phyloP scores from a whole-genome alignment of 2,329 filamentous ascomycete species.

The Colletotrichum orchidophilum region DNA sequence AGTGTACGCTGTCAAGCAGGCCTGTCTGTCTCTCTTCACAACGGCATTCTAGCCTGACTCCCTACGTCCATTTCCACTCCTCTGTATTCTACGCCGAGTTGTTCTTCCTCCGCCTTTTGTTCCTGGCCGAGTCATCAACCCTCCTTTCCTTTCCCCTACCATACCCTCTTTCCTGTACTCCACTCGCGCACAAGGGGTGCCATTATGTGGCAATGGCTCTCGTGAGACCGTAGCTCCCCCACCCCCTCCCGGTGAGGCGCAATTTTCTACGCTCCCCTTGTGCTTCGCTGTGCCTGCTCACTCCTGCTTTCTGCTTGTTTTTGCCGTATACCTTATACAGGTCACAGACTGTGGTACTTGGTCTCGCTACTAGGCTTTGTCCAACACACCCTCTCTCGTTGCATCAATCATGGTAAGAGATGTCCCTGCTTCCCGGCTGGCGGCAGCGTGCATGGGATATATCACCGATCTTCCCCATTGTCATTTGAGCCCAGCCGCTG shows the following conservation, averaged over 20 bases:
- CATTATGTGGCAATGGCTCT: slow-evolving; percentile 44
- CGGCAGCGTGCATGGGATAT: slow-evolving; percentile 57
- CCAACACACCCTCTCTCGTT: slow-evolving; percentile 50
- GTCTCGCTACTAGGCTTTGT: slow-evolving; percentile 45
- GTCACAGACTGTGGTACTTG: slow-evolving; percentile 48
- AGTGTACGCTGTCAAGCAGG: slow-evolving; percentile 28
- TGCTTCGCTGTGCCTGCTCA: slow-evolving; percentile 35
- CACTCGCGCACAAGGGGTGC: slow-evolving; percentile 35
- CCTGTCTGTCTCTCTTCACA: slow-evolving; percentile 31
- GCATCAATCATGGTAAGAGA: slow-evolving; percentile 60
- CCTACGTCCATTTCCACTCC: slow-evolving; percentile 27
- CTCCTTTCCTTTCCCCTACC: slow-evolving; percentile 31
- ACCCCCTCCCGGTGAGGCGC: slow-evolving; percentile 37
- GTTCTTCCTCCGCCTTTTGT: slow-evolving; percentile 26
- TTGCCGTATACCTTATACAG: slow-evolving; percentile 46
- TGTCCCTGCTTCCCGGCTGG: slow-evolving; percentile 47
- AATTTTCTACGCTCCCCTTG: slow-evolving; percentile 36
- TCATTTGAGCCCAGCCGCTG: slow-evolving; percentile 36
- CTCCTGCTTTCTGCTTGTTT: slow-evolving; percentile 34
- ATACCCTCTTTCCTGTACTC: slow-evolving; percentile 31
- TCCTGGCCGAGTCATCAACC: slow-evolving; percentile 31
- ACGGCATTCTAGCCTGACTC: slow-evolving; percentile 33
- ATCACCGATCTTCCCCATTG: slow-evolving; percentile 47
- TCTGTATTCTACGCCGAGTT: slow-evolving; percentile 20
- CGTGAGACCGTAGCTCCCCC: slow-evolving; percentile 41